Conservation (phyloP, 2,329 filamentous ascomycete genomes). For the Pestalotiopsis sp. region DNA sequence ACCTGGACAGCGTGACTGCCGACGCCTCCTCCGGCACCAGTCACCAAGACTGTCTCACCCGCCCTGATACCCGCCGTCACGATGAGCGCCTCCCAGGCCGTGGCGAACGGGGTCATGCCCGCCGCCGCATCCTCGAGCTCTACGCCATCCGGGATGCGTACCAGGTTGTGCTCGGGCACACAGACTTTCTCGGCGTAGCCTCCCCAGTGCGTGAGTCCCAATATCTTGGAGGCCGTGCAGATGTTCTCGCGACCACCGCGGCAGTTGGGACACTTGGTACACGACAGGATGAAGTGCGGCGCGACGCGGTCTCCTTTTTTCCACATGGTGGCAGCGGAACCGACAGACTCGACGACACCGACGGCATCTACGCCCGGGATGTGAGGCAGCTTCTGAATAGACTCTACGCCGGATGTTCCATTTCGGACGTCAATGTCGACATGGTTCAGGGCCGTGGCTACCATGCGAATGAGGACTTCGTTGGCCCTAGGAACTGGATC, state of each 20-base stretch:
- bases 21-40: constrained; percentile 4
- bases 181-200: constrained; percentile 6
- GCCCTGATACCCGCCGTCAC: constrained; percentile 1
- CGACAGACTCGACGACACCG: neutral
- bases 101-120: constrained; percentile 5
- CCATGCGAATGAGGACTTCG: constrained; percentile 2
- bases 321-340: neutral
- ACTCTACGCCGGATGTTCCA: constrained; percentile 4
- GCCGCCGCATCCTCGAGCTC: neutral
- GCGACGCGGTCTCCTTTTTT: constrained; percentile 6
- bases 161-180: constrained; percentile 1
- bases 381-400: constrained; percentile 2
- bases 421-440: constrained; percentile 12
- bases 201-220: constrained; percentile 10
- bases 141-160: constrained; percentile 1
- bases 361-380: constrained; percentile 11
- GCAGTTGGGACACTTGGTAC: constrained; percentile 1
- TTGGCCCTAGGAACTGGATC: neutral
- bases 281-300: constrained; percentile 7
- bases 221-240: neutral
- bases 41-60: constrained; percentile 3
- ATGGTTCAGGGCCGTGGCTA: constrained; percentile 10
- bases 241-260: constrained; percentile 11
- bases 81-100: constrained; percentile 8
- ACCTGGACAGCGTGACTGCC: constrained; percentile 11